Percentiles rank a stretch among this genome's conserved stretches.
Conservation (phyloP, 371 early-diverging fungal species). For the Mortierella polycephala region DNA sequence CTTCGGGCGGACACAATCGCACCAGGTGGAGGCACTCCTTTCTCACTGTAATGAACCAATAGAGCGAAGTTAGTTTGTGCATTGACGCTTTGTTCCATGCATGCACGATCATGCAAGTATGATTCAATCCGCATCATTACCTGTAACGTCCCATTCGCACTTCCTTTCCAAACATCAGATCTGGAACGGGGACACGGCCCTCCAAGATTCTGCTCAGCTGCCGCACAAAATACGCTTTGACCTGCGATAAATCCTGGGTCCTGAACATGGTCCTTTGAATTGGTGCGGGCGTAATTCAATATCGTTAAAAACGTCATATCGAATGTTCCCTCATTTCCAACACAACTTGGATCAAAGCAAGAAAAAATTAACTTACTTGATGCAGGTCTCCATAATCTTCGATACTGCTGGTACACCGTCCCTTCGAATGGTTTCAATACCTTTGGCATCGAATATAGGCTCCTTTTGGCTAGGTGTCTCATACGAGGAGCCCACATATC, state of each 20-base stretch:
- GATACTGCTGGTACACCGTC: slow-evolving; percentile 85
- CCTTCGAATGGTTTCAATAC: slow-evolving; percentile 92
- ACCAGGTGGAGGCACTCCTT: slow-evolving; percentile 72
- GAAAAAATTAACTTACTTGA: slow-evolving; percentile 67
- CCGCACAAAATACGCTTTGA: slow-evolving; percentile 76
- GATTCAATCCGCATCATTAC: slow-evolving; percentile 21
- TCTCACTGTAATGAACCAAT: slow-evolving; percentile 9
- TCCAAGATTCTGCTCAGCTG: slow-evolving; percentile 79
- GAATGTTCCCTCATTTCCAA: background rate
- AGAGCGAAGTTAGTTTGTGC: no score
- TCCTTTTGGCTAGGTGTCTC: slow-evolving; percentile 66
- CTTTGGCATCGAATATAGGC: slow-evolving; percentile 93
- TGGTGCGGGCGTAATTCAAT: no score
- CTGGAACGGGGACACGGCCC: slow-evolving; percentile 73
- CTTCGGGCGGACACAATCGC: slow-evolving; percentile 73
- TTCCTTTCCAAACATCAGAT: slow-evolving; percentile 89
- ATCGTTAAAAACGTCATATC: no score
- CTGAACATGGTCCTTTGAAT: slow-evolving; percentile 74
- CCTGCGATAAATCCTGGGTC: slow-evolving; percentile 80
- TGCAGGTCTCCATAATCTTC: slow-evolving; percentile 77
- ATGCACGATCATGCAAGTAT: no score
- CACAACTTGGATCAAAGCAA: background rate
- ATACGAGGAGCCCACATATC: slow-evolving; percentile 90
- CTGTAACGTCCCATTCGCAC: slow-evolving; percentile 80
- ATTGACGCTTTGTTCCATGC: no score